These are phyloP conservation scores for Ogataea trehaloabstinens DNA, from an alignment of 805 yeast species.

Conservation along the genomic window DNA sequence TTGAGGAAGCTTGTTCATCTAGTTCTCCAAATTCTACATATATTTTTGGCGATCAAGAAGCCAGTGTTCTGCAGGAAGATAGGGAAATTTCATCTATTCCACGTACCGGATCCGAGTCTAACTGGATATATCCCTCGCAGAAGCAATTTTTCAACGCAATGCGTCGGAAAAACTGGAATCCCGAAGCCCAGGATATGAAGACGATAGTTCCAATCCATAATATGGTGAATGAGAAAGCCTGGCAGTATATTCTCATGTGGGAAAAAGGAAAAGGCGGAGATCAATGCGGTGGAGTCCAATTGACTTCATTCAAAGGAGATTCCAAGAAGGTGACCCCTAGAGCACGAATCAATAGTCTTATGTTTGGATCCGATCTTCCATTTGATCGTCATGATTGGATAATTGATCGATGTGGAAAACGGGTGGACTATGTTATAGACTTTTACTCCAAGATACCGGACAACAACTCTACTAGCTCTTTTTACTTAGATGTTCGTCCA, in stretches of 20 bases:
- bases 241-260: constrained; percentile 85
- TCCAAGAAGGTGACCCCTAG: constrained; percentile 82
- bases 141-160: constrained; percentile 93
- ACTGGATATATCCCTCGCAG: constrained; percentile 96
- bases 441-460: constrained; percentile 54
- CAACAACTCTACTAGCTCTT: constrained; percentile 40
- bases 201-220: constrained; percentile 93
- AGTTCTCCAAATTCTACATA: constrained; percentile 34
- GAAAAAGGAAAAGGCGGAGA: constrained; percentile 60
- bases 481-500: constrained; percentile 89
- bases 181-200: constrained; percentile 78
- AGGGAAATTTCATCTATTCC: constrained; percentile 83
- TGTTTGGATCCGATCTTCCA: constrained; percentile 71
- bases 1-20: neutral
- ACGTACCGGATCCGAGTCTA: constrained; percentile 58
- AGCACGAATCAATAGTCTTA: constrained; percentile 63
- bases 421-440: constrained; percentile 89
- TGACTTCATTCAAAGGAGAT: constrained; percentile 88
- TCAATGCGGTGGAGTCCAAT: constrained; percentile 78
- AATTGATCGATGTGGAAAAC: constrained; percentile 77
- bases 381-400: constrained; percentile 98
- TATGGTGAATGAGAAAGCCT: constrained; percentile 88
- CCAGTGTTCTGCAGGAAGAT: constrained; percentile 53
- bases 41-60: constrained; percentile 18
- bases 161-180: constrained; percentile 87